Percentiles rank a stretch among this genome's conserved stretches.
Evolutionary conservation across 192 early-diverging fungal genomes (phyloP).

Genomic region (Dissophora ornata): DNA sequence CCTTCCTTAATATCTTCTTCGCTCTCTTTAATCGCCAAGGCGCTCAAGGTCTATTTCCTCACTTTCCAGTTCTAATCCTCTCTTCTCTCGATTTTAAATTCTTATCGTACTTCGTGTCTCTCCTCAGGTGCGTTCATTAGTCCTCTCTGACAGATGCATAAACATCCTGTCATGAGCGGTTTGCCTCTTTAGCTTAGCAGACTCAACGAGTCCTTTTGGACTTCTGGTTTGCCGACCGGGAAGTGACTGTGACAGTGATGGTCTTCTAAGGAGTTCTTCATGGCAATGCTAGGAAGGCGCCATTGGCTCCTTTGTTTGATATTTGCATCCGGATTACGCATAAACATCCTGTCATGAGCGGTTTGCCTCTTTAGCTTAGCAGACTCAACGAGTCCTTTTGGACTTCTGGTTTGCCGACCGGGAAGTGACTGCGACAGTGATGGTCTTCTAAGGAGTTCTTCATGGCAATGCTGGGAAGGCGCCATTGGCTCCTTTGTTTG

Average conservation of each 20-base stretch:
- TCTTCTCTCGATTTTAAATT: neutral
- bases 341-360: too few relatives aligned
- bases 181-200: conserved; percentile 33
- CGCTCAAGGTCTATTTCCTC: neutral
- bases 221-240: conserved; percentile 42
- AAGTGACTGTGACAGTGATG: conserved; percentile 29
- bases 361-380: conserved; percentile 15
- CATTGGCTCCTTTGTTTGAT: conserved; percentile 6
- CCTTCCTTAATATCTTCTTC: neutral
- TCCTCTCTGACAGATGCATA: conserved; percentile 10
- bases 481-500: conserved; percentile 21
- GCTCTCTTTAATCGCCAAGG: conserved; percentile 1
- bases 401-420: conserved; percentile 34
- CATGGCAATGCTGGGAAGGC: conserved; percentile 18
- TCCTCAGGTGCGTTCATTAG: neutral
- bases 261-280: conserved; percentile 23
- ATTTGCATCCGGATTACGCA: too few relatives aligned
- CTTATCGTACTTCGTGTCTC: neutral
- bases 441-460: conserved; percentile 28
- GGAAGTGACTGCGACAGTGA: conserved; percentile 30
- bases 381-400: too few relatives aligned
- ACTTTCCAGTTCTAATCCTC: neutral
- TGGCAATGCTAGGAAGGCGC: conserved; percentile 24
- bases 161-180: conserved; percentile 29
- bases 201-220: too few relatives aligned